Conservation (phyloP, 2,329 filamentous ascomycete genomes). For the Botrytis porri region DNA sequence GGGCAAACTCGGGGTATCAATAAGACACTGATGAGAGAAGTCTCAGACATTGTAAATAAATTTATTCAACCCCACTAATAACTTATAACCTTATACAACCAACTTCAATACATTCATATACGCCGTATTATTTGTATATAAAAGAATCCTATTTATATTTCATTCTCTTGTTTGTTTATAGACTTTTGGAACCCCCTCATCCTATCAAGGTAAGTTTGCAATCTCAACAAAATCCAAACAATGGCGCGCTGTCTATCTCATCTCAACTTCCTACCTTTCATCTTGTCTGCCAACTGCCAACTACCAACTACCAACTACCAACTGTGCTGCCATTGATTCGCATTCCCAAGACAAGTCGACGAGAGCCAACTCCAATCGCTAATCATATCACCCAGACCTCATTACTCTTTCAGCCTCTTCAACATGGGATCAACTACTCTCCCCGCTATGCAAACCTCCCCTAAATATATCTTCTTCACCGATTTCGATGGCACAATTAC, state of each 20-base stretch:
- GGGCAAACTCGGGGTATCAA: not conserved
- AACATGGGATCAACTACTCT: slow-evolving; percentile 41
- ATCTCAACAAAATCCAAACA: not conserved
- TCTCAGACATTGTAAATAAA: not conserved
- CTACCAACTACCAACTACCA: not conserved
- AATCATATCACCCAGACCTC: not conserved
- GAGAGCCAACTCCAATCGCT: not conserved
- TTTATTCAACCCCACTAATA: slow-evolving; percentile 1
- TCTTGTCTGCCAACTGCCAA: not conserved
- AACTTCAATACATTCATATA: not conserved
- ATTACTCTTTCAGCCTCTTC: not conserved
- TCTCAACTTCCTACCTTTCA: not conserved
- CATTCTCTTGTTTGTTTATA: not conserved
- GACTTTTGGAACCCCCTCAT: not conserved
- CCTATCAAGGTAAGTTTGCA: not conserved
- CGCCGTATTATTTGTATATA: not conserved
- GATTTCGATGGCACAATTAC: slow-evolving; percentile 98
- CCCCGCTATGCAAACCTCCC: slow-evolving; percentile 63
- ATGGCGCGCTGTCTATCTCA: not conserved
- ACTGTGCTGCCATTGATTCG: not conserved
- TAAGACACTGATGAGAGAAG: too few species aligned
- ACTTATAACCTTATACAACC: not conserved
- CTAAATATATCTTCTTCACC: slow-evolving; percentile 96
- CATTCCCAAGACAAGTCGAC: not conserved
- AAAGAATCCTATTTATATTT: not conserved